A percentile compares a stretch with the other conserved stretches of the same genome.
phyloP scores from a whole-genome alignment of 225 moss, liverwort and hornwort genomes.

The Physcomitrium patens region DNA sequence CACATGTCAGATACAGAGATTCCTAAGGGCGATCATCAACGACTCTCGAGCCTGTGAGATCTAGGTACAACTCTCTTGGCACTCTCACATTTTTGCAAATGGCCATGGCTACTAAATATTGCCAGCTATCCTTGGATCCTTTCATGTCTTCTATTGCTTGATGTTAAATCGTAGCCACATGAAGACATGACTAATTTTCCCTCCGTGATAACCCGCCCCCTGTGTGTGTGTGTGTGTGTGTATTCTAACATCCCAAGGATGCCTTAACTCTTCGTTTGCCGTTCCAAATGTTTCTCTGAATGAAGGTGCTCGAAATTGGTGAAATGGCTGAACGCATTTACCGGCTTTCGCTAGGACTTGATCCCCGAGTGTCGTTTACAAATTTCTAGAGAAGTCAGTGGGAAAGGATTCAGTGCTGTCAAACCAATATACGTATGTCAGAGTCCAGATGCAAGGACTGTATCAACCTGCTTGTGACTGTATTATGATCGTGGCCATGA shows the following conservation, averaged over 20 bases:
- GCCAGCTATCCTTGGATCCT: not conserved
- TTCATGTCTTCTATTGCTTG: not conserved
- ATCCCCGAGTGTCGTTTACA: too few relatives aligned
- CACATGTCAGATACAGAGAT: constrained; percentile 29
- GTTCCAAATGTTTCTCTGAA: not conserved
- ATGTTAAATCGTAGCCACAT: not conserved
- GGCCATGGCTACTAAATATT: constrained; percentile 30
- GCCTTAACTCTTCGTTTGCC: not conserved
- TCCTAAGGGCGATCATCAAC: constrained; percentile 24
- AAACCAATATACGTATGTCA: not conserved
- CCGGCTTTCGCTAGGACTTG: too few relatives aligned
- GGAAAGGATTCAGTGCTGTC: not conserved
- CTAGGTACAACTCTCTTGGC: constrained; percentile 36
- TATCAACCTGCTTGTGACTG: not conserved
- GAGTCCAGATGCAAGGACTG: constrained; percentile 13
- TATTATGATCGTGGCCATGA: not conserved
- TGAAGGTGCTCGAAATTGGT: too few relatives aligned
- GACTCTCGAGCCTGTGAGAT: constrained; percentile 17
- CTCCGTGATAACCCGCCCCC: not conserved
- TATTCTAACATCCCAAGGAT: constrained; percentile 5
- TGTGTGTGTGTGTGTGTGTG: too few relatives aligned
- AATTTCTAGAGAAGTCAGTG: not conserved
- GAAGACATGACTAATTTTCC: not conserved
- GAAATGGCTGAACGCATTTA: too few relatives aligned
- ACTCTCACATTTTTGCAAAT: constrained; percentile 4